phyloP scores from a whole-genome alignment of 2,329 filamentous ascomycete species.

The Alternaria arbusti region DNA sequence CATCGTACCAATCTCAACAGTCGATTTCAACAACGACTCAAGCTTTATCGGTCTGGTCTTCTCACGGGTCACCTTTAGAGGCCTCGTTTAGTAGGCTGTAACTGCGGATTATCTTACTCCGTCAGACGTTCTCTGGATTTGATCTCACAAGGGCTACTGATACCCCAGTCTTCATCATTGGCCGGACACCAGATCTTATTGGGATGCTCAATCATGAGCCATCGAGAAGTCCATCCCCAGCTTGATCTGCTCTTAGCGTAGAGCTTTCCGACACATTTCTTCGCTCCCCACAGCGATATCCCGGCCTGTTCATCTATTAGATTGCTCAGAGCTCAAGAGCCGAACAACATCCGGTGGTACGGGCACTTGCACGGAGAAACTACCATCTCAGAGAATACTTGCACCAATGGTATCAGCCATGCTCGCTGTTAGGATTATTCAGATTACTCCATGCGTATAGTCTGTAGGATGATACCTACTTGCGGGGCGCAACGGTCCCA shows the following conservation, averaged over 20 bases:
- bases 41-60: neutral
- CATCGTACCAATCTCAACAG: neutral
- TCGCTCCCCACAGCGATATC: neutral
- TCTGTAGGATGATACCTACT: neutral
- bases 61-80: neutral
- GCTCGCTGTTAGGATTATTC: neutral
- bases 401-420: conserved; percentile 6
- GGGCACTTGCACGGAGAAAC: neutral
- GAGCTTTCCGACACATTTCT: neutral
- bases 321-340: conserved; percentile 9
- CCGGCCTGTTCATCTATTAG: neutral
- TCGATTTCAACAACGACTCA: neutral
- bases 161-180: neutral
- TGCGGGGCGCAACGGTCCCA: conserved; percentile 8
- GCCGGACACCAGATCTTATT: neutral
- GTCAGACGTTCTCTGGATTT: neutral
- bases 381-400: neutral
- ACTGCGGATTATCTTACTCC: neutral
- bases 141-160: neutral
- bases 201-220: neutral
- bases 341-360: neutral
- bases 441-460: neutral
- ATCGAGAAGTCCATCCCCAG: neutral
- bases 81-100: neutral
- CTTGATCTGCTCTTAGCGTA: neutral